These are phyloP conservation scores for Mortierella sp. DNA, from an alignment of 371 early-diverging fungal genomes.

Conservation along the genomic window DNA sequence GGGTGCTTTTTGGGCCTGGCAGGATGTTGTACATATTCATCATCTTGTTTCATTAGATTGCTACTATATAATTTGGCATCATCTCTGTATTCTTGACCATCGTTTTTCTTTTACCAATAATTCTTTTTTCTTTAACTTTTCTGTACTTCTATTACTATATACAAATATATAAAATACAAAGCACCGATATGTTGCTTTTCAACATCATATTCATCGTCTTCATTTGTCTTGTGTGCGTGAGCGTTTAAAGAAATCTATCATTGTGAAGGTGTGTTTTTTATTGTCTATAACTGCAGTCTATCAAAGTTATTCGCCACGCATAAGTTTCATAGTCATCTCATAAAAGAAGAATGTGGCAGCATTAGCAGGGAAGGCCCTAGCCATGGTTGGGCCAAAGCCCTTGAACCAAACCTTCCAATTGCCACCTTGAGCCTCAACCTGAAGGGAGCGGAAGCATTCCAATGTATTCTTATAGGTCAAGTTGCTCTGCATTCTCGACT, in stretches of 20 bases:
- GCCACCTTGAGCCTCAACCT: conserved; percentile 60
- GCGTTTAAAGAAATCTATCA: too few relatives aligned
- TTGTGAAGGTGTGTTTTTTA: not conserved
- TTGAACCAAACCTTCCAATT: conserved; percentile 77
- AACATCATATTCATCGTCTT: not conserved
- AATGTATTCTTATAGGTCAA: conserved; percentile 54
- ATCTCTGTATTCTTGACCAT: conserved; percentile 9
- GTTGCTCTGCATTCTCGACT: conserved; percentile 81
- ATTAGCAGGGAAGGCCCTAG: conserved; percentile 93
- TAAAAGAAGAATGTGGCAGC: conserved; percentile 89
- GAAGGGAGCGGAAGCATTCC: conserved; percentile 64
- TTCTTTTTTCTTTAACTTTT: conserved; percentile 11
- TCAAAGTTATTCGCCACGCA: conserved; percentile 42
- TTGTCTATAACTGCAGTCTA: not conserved
- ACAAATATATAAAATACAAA: not conserved
- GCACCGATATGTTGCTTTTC: not conserved
- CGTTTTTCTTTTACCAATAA: conserved; percentile 1
- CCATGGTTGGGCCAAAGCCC: conserved; percentile 88
- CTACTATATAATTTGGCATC: conserved; percentile 4
- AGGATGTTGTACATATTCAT: conserved; percentile 33
- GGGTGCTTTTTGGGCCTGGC: conserved; percentile 1
- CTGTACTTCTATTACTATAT: conserved; percentile 24
- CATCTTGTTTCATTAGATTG: conserved; percentile 4
- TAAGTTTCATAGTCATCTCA: conserved; percentile 77
- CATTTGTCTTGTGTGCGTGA: not conserved